Conservation (phyloP, 2,329 filamentous ascomycete genomes). For the Arthroderma sp. region DNA sequence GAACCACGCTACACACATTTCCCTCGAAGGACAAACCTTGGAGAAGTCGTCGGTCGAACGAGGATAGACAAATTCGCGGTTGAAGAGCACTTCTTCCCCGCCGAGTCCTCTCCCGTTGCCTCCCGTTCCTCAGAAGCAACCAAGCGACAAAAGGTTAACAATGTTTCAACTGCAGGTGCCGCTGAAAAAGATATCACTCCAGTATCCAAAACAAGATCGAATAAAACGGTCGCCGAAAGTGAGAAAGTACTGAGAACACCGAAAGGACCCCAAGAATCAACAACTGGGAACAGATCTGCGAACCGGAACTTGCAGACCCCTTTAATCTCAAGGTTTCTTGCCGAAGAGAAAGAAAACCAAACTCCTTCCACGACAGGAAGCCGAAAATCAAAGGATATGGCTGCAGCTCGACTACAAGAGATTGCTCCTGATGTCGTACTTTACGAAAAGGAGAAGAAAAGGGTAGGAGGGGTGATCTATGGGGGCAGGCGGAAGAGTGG, state of each 20-base stretch:
- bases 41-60: constrained; percentile 84
- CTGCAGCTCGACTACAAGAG: constrained; percentile 60
- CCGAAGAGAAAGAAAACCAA: constrained; percentile 67
- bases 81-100: constrained; percentile 53
- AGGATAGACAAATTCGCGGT: constrained; percentile 59
- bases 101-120: constrained; percentile 14
- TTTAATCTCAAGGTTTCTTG: constrained; percentile 35
- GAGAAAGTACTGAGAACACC: constrained; percentile 11
- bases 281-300: constrained; percentile 19
- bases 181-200: constrained; percentile 5
- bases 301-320: constrained; percentile 39
- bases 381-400: constrained; percentile 78
- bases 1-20: constrained; percentile 73
- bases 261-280: constrained; percentile 12
- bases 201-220: neutral
- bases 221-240: constrained; percentile 2
- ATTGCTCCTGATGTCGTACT: constrained; percentile 73
- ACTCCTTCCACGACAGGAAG: constrained; percentile 65
- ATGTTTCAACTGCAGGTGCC: constrained; percentile 7
- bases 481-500: constrained; percentile 38
- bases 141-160: constrained; percentile 24
- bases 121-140: constrained; percentile 12
- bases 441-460: constrained; percentile 89
- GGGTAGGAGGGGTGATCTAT: constrained; percentile 53
- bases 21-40: constrained; percentile 75